These are phyloP conservation scores for Cryptosporidium tyzzeri DNA, from an alignment of 169 alveolate genomes.

Conservation along the genomic window DNA sequence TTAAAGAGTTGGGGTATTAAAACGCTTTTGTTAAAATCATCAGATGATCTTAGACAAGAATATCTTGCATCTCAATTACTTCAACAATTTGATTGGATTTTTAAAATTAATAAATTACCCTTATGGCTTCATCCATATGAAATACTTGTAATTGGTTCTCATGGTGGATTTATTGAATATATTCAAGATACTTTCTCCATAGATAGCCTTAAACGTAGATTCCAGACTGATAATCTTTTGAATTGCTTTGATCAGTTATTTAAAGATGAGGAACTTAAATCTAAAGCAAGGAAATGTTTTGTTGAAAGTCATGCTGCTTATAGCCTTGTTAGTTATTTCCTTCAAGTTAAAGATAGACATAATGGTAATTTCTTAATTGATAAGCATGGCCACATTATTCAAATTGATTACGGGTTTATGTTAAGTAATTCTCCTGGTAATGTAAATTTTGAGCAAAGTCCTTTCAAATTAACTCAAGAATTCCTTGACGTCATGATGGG, in stretches of 20 bases:
- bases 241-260: constrained; percentile 61
- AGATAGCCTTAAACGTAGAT: constrained; percentile 84
- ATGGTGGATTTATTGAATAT: constrained; percentile 91
- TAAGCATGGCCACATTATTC: constrained; percentile 94
- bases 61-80: constrained; percentile 94
- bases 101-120: constrained; percentile 88
- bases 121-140: constrained; percentile 94
- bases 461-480: constrained; percentile 96
- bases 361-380: constrained; percentile 95
- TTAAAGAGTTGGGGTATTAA: constrained; percentile 88
- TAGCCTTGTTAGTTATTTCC: constrained; percentile 92
- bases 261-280: constrained; percentile 36
- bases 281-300: constrained; percentile 82
- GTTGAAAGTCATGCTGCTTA: constrained; percentile 97
- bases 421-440: constrained; percentile 96
- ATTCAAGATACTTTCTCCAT: constrained; percentile 88
- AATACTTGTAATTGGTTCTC: constrained; percentile 92
- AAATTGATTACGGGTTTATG: constrained; percentile 96
- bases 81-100: constrained; percentile 89
- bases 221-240: constrained; percentile 76
- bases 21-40: constrained; percentile 93
- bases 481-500: constrained; percentile 95
- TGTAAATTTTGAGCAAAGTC: constrained; percentile 94
- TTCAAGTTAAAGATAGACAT: constrained; percentile 95
- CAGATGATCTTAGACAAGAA: constrained; percentile 96